Percentiles rank a stretch among this genome's conserved stretches.
phyloP scores from a whole-genome alignment of 2,329 filamentous ascomycete species.

The Phyllosticta capitalensis region DNA sequence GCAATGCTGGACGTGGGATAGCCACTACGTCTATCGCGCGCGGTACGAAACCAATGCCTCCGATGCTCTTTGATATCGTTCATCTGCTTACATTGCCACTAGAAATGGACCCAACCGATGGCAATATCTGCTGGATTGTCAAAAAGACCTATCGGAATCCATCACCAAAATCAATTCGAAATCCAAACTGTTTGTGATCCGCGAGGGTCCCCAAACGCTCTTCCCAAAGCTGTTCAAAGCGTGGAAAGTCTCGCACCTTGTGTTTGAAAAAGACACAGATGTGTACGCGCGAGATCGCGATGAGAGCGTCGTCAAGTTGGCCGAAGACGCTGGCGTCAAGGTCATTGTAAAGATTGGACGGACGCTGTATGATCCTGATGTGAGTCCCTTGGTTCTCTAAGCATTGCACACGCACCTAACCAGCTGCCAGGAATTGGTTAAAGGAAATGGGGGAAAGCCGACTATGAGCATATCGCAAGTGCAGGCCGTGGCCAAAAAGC shows the following conservation, averaged over 20 bases:
- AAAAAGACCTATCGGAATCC: constrained; percentile 57
- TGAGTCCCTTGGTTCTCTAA: not conserved
- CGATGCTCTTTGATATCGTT: not conserved
- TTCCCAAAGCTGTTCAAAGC: constrained; percentile 63
- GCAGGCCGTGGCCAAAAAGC: constrained; percentile 39
- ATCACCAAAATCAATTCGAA: constrained; percentile 61
- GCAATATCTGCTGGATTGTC: constrained; percentile 68
- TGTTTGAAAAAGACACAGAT: constrained; percentile 73
- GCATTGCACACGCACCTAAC: no score
- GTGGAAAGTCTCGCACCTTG: constrained; percentile 66
- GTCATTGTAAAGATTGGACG: constrained; percentile 56
- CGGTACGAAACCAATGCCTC: constrained; percentile 15
- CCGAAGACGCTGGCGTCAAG: constrained; percentile 55
- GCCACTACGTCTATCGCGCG: constrained; percentile 66
- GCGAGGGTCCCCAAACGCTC: constrained; percentile 62
- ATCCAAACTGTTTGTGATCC: constrained; percentile 61
- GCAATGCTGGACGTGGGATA: constrained; percentile 73
- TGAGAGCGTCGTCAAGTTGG: constrained; percentile 47
- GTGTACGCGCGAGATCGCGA: constrained; percentile 60
- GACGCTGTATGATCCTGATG: constrained; percentile 66
- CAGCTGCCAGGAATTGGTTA: constrained; percentile 44
- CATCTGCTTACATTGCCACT: not conserved
- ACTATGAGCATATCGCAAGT: constrained; percentile 67
- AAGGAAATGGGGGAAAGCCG: constrained; percentile 55
- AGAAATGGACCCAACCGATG: constrained; percentile 62